Percentiles rank a stretch among this genome's conserved stretches.
Evolutionary conservation across 1,284 basidiomycete species (phyloP).

Genomic region (Phlebopus sp.): DNA sequence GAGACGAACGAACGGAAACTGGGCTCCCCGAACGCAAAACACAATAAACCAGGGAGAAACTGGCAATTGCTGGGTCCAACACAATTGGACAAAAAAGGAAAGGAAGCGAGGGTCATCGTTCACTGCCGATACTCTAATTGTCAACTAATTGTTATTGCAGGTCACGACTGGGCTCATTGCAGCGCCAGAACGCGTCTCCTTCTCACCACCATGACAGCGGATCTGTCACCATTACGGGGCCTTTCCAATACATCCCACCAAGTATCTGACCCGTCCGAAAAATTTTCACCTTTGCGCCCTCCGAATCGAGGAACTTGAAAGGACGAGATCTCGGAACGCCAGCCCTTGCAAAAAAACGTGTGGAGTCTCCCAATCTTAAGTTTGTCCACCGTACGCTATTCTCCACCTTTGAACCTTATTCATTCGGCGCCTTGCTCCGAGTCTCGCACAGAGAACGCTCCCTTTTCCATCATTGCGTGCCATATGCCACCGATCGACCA

Average conservation of each 20-base stretch:
- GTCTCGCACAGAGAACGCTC: background rate
- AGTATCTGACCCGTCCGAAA: conserved; percentile 13
- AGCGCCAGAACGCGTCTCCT: conserved; percentile 12
- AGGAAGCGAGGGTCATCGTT: conserved; percentile 13
- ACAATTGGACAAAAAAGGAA: conserved; percentile 39
- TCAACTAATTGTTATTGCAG: conserved; percentile 15
- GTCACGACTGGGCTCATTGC: conserved; percentile 12
- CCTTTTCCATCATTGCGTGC: background rate
- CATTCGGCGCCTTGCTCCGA: background rate
- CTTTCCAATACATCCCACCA: conserved; percentile 4
- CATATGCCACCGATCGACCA: background rate
- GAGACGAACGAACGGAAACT: conserved; percentile 23
- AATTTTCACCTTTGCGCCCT: conserved; percentile 23
- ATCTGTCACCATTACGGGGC: conserved; percentile 17
- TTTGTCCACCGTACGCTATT: conserved; percentile 20
- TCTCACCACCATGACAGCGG: conserved; percentile 22
- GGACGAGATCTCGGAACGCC: conserved; percentile 23
- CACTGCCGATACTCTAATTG: conserved; percentile 32
- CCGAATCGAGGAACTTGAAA: conserved; percentile 35
- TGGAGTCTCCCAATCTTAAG: conserved; percentile 9
- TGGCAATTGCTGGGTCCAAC: conserved; percentile 21
- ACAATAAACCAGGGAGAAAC: conserved; percentile 37
- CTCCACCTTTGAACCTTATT: conserved; percentile 25
- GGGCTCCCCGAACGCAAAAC: conserved; percentile 28
- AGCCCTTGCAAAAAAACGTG: conserved; percentile 15